Conservation (phyloP, 176 grass and related monocot genomes). For the Eleusine indica region DNA sequence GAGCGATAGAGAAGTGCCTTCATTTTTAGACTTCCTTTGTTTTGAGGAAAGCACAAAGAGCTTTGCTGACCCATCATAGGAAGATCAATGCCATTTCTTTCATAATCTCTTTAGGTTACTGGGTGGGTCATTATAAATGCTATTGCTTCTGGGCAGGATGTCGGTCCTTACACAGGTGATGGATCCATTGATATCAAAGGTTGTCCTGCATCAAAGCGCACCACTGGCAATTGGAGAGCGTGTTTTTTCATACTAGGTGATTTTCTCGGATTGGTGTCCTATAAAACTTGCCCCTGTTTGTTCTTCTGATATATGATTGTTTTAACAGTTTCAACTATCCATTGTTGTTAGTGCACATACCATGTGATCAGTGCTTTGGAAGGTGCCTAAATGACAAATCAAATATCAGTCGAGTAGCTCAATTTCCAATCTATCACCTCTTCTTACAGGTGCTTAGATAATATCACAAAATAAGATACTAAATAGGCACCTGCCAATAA, state of each 20-base stretch:
- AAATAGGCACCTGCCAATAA: neutral
- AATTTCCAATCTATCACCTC: neutral
- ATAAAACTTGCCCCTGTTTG: neutral
- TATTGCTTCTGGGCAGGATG: constrained; percentile 41
- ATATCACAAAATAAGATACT: neutral
- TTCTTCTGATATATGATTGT: neutral
- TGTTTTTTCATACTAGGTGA: constrained; percentile 69
- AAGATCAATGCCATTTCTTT: neutral
- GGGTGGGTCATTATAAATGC: neutral
- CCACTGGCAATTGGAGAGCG: constrained; percentile 69
- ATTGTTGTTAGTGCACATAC: neutral
- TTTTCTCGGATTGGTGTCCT: neutral
- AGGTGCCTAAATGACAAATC: neutral
- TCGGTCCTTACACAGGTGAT: constrained; percentile 52
- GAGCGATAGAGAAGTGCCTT: neutral
- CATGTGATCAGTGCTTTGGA: neutral
- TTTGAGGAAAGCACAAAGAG: neutral
- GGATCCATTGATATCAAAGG: constrained; percentile 60
- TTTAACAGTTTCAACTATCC: neutral
- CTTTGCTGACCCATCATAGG: neutral
- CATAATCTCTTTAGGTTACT: neutral
- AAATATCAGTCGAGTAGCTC: neutral
- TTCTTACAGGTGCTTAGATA: neutral
- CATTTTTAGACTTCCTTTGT: neutral
- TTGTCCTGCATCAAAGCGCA: constrained; percentile 42